Conservation (phyloP, 2,329 filamentous ascomycete genomes). For the Fusarium metavorans region DNA sequence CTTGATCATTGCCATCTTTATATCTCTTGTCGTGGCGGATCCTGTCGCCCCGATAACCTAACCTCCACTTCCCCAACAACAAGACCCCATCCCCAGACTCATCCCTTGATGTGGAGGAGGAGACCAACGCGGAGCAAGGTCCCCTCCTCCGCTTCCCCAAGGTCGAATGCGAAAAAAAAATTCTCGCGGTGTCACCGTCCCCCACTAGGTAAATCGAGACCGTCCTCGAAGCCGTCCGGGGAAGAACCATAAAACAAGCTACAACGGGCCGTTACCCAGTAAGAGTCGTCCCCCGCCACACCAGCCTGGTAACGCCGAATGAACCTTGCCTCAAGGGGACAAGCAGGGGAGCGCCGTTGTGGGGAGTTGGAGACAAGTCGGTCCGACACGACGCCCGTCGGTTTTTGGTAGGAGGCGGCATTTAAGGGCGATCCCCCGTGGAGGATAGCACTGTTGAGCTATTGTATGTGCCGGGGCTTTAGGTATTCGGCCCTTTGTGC, state of each 20-base stretch:
- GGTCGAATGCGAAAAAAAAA: not conserved
- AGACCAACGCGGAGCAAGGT: not conserved
- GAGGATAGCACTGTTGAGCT: not conserved
- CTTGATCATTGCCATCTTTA: slow-evolving; percentile 23
- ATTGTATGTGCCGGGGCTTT: not conserved
- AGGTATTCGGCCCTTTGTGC: not conserved
- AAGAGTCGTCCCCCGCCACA: not conserved
- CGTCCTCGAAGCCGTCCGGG: slow-evolving; percentile 24
- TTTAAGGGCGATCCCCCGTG: slow-evolving; percentile 24
- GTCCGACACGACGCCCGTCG: slow-evolving; percentile 28
- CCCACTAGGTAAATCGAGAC: slow-evolving; percentile 12
- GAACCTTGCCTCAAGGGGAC: not conserved
- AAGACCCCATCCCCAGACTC: slow-evolving; percentile 25
- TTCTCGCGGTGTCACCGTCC: slow-evolving; percentile 4
- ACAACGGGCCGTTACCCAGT: slow-evolving; percentile 10
- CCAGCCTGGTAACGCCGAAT: not conserved
- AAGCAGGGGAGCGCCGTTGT: slow-evolving; percentile 2
- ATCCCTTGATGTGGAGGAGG: slow-evolving; percentile 16
- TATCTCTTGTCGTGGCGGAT: slow-evolving; percentile 18
- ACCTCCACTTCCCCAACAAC: slow-evolving; percentile 37
- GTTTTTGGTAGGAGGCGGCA: not conserved
- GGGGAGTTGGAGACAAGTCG: slow-evolving; percentile 22
- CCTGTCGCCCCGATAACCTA: slow-evolving; percentile 24
- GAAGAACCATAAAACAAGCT: slow-evolving; percentile 40
- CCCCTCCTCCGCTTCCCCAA: slow-evolving; percentile 23